Evolutionary conservation across 2,329 filamentous ascomycete genomes (phyloP), one percentile per base, ranked within the genome.

Genomic region (Ramularia endophylla): DNA sequence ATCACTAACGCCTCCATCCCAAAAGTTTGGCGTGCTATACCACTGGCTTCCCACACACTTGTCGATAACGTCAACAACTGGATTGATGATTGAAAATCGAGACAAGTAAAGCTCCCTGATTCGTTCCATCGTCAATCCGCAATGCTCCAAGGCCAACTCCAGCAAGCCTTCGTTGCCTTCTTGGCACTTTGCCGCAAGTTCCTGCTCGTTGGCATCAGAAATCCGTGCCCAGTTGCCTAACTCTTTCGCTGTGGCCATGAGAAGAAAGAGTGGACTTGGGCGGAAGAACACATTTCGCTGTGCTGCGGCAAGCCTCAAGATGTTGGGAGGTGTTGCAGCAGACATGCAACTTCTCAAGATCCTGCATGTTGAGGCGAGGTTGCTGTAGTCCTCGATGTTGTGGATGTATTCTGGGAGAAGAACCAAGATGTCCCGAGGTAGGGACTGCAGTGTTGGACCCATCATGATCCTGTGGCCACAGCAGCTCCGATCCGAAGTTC

Each of bases 221-320:
- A 43, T 18, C 2, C 63, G 47, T 2, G 63, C 62, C 64, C 64
- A 67, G 33, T 57, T 31, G 6, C 59, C 54, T 4, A 60, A 46
- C 38, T 65, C 53, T 5, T 52, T 47, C 2, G 60, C 62, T 11
- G 56, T 58, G 3, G 62, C 61, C 17, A 55, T 50, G 28, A 65
- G 47, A 7, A 66, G 58, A 37, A 63, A 64, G 29, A 61, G 50
- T 1, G 64, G 64, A 39, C 61, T 57, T 19, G 63, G 63, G 5
- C 58, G 59, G 51, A 65, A 66, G 53, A 65, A 65, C 25, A 53
- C 56, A 5, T 51, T 55, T 1, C 52, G 48, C n/a, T 60, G 59
- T 8, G 62, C 53, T 15, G 54, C 58, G 8, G 62, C 58, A 15
- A 64, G 54, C 2, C 46, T 54, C 6, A 66, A 48, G 15, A 65